Percentiles rank a stretch among this genome's conserved stretches.
phyloP scores from a whole-genome alignment of 2,329 filamentous ascomycete species.

The Cytospora chrysosperma region DNA sequence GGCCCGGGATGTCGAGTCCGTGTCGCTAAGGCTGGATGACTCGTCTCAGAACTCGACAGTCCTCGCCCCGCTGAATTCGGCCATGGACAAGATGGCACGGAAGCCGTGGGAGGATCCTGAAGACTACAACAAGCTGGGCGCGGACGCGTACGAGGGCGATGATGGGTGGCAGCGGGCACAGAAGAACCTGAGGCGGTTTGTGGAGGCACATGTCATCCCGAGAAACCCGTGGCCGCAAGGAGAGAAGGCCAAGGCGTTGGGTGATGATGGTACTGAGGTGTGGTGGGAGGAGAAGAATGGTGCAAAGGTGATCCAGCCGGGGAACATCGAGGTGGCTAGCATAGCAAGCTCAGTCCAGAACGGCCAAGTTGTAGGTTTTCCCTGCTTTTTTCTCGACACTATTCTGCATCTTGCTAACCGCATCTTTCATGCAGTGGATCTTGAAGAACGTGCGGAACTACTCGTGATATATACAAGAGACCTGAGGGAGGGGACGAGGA shows the following conservation, averaged over 20 bases:
- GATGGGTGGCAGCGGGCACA: slow-evolving; percentile 75
- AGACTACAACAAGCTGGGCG: slow-evolving; percentile 68
- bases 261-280: slow-evolving; percentile 58
- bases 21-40: slow-evolving; percentile 68
- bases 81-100: slow-evolving; percentile 71
- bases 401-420: slow-evolving; percentile 22
- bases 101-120: slow-evolving; percentile 83
- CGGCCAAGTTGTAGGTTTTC: slow-evolving; percentile 67
- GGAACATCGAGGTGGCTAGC: slow-evolving; percentile 71
- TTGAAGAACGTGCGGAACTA: slow-evolving; percentile 54
- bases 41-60: slow-evolving; percentile 72
- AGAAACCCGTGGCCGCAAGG: slow-evolving; percentile 72
- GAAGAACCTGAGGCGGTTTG: slow-evolving; percentile 74
- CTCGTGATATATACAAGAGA: slow-evolving; percentile 25
- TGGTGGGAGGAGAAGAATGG: slow-evolving; percentile 80
- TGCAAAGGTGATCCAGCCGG: slow-evolving; percentile 73
- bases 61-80: slow-evolving; percentile 82
- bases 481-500: too few species aligned
- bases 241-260: slow-evolving; percentile 65
- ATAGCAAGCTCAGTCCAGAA: slow-evolving; percentile 78
- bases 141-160: slow-evolving; percentile 71
- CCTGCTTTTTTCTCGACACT: not conserved
- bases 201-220: slow-evolving; percentile 80
- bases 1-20: slow-evolving; percentile 70
- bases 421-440: slow-evolving; percentile 58